Percentiles rank a stretch among this genome's conserved stretches.
phyloP scores from a whole-genome alignment of 1,284 basidiomycete genomes.

The Ceratobasidium sp. region DNA sequence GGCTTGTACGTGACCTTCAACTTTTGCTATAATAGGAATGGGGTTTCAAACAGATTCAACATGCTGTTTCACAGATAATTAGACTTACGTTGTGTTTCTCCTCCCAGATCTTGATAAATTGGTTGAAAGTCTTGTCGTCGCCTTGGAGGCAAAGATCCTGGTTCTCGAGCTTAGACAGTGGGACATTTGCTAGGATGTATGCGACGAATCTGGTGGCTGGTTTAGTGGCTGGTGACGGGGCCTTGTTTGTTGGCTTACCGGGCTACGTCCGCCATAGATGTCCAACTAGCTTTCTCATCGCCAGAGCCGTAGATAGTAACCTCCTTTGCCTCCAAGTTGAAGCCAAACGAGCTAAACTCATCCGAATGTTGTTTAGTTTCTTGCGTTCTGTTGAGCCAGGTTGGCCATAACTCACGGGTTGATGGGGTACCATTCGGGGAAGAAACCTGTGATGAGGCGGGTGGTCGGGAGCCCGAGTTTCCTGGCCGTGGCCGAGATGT shows the following conservation, averaged over 20 bases:
- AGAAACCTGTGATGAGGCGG: too few relatives aligned
- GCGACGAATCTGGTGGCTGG: conserved; percentile 32
- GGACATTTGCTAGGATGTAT: conserved; percentile 34
- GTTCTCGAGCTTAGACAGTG: conserved; percentile 27
- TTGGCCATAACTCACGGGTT: too few relatives aligned
- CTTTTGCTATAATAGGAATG: too few relatives aligned
- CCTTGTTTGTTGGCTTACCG: too few relatives aligned
- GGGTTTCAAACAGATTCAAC: too few relatives aligned
- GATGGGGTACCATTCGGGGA: too few relatives aligned
- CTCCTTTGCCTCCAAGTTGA: conserved; percentile 24
- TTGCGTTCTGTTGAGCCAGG: not conserved
- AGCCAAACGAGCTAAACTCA: conserved; percentile 7
- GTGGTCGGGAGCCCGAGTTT: not conserved
- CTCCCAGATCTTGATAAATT: conserved; percentile 40
- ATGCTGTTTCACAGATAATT: too few relatives aligned
- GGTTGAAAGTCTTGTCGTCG: conserved; percentile 40
- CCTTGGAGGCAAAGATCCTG: conserved; percentile 35
- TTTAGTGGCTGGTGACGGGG: too few relatives aligned
- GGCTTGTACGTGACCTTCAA: too few relatives aligned
- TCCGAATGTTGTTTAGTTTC: not conserved
- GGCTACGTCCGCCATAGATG: conserved; percentile 39
- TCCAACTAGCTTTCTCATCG: conserved; percentile 38
- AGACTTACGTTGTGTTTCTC: conserved; percentile 37
- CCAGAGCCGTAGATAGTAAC: conserved; percentile 40
- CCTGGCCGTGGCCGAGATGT: conserved; percentile 29